phyloP scores from a whole-genome alignment of 345 rosid genomes.

The Eucalyptus coolabah region DNA sequence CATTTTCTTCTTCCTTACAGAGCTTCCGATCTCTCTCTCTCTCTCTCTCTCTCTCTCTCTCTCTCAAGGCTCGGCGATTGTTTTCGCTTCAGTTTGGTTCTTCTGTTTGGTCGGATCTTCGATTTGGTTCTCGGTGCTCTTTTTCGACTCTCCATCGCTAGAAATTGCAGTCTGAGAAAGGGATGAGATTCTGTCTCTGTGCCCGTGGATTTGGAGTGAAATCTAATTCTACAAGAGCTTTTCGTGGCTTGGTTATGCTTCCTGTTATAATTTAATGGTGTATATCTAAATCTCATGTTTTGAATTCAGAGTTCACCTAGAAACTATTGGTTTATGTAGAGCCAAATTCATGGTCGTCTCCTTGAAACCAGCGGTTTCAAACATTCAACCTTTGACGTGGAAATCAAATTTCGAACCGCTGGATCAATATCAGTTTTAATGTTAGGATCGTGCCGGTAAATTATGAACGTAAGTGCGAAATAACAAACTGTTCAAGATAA shows the following conservation, averaged over 20 bases:
- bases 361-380: not conserved
- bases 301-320: not conserved
- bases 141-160: fast-evolving
- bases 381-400: not conserved
- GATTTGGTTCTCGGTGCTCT: too few species aligned
- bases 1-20: too few species aligned
- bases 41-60: too few species aligned
- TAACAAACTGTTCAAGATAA: not conserved
- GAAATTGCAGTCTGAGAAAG: too few species aligned
- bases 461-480: fast-evolving
- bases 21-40: too few species aligned
- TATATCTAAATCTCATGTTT: not conserved
- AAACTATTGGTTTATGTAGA: not conserved
- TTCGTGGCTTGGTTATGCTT: not conserved
- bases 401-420: not conserved
- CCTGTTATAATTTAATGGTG: not conserved
- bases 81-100: too few species aligned
- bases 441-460: not conserved
- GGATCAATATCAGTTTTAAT: not conserved
- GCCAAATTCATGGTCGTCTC: not conserved
- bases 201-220: too few species aligned
- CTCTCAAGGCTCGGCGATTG: fast-evolving
- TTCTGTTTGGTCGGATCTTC: too few species aligned
- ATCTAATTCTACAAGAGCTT: too few species aligned
- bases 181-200: too few species aligned